Base-by-base conservation (phyloP, 1,284 basidiomycete species). In the Phellinidium pouzarii region DNA sequence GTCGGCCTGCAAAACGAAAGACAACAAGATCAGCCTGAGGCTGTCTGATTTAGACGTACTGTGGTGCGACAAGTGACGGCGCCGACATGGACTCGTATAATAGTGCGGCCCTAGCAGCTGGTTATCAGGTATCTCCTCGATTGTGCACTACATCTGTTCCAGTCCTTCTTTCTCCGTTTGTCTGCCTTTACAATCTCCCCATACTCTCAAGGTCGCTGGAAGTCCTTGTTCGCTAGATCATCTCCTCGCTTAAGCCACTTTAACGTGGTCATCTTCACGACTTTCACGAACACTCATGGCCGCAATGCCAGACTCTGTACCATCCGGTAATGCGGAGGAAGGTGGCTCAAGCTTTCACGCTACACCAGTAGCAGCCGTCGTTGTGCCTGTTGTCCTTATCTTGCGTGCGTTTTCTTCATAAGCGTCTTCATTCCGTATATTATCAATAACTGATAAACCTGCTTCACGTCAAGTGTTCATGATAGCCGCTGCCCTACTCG, bases 331-430 rank as follows among this genome's bases (percentile, higher is more conserved):
- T 34, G 31, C 31, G 6, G n/a, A n/a, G n/a, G n/a, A n/a, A n/a
- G n/a, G n/a, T n/a, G n/a, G n/a, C n/a, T n/a, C n/a, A n/a, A n/a
- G 44, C 8, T 53, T 47, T 29, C 19, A 42, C 20, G 25, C 45
- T 5, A 48, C 47, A 9, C 34, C 52, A 4, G 19, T 23, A 11
- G 52, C 46, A 22, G 52, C 46, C 3, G 42, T 53, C 26, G 34
- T 53, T 25, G 46, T 48, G 17, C 41, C 47, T 12, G 47, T 53
- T 0, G 52, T 48, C 11, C 23, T 53, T 25, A 34, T 53, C 29
- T 31, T 53, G 14, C 20, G 52, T 53, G 41, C 41, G 52, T 37
- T n/a, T 19, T 9, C 17, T 22, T 25, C 27, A 19, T 25, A 20
- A 44, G n/a, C n/a, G n/a, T n/a, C 29, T 8, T 19, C 31, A 31